Evolutionary conservation across 805 yeast species (phyloP).

Genomic region (Candida golubevii): DNA sequence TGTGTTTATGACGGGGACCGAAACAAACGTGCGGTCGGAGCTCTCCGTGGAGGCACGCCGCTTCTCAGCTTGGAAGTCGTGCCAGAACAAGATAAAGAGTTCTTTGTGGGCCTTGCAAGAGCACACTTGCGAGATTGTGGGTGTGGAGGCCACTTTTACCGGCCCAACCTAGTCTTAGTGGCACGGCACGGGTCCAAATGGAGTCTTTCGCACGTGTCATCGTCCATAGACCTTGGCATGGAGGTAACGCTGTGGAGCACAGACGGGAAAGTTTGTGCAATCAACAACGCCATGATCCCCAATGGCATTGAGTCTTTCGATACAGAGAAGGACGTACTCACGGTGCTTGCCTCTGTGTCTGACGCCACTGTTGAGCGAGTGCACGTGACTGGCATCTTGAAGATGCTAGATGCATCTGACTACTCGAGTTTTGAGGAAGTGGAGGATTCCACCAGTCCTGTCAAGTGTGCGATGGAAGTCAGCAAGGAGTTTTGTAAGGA

Average conservation of each 20-base stretch:
- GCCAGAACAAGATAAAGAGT: conserved; percentile 23
- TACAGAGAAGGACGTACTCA: conserved; percentile 22
- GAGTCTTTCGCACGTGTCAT: conserved; percentile 25
- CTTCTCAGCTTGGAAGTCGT: conserved; percentile 9
- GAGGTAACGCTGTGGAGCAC: conserved; percentile 29
- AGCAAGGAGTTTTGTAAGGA: conserved; percentile 4
- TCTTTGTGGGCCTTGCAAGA: conserved; percentile 46
- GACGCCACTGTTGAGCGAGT: conserved; percentile 34
- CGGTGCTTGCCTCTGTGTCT: conserved; percentile 32
- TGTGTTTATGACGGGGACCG: conserved; percentile 16
- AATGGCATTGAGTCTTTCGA: conserved; percentile 44
- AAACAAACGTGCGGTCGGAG: conserved; percentile 14
- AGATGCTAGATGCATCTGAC: conserved; percentile 8
- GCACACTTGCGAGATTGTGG: conserved; percentile 42
- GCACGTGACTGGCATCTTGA: conserved; percentile 30
- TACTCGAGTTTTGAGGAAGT: neutral
- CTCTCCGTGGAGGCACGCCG: conserved; percentile 22
- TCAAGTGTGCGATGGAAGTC: conserved; percentile 3
- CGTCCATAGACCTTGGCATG: conserved; percentile 30
- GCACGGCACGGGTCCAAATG: conserved; percentile 22
- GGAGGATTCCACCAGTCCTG: neutral
- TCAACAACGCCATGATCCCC: conserved; percentile 41
- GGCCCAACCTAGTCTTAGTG: conserved; percentile 41
- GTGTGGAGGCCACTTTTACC: conserved; percentile 39
- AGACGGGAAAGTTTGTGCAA: conserved; percentile 24